Base-by-base conservation (phyloP, 768 basidiomycete species). In the Termitomyces sp. region DNA sequence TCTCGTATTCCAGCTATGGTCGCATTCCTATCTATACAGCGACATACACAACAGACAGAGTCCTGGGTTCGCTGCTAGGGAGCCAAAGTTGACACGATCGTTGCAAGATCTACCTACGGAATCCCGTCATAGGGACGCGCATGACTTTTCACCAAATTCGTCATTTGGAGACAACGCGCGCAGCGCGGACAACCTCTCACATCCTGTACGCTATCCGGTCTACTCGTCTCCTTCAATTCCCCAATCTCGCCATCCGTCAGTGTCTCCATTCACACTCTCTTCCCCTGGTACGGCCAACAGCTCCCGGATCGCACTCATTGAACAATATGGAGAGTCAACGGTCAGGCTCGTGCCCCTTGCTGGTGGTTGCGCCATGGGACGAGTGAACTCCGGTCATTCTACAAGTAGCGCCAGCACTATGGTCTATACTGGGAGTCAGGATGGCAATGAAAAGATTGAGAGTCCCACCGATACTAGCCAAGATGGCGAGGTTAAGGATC, bases 1-100 rank as follows among this genome's bases (percentile, higher is more conserved):
- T 64, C 79, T 94, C 18, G 69, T 88, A 59, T 93, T 93, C 72
- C 92, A 92, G 68, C 74, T 91, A 3, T 88, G 78, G 74, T 91
- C 90, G 0, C 91, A 94, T 68, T 81, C 85, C 4, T 75, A 84
- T 61, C 76, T 94, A 16, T 94, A 90, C 61, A 72, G 71, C 58
- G 81, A 85, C 54, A 60, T 68, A 13, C 71, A 75, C 59, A 75
- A 72, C 50, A 71, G 73, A 54, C 78, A 78, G 60, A 82, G 79
- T 56, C 65, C 69, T 40, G 72, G 64, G 16, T 72, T 79, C 22
- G 74, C 68, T 53, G 61, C 62, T 54, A 60, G 33, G 43, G 49
- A 52, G 30, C 10, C 30, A 28, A 55, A 57, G 22, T 22, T 20
- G 36, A 24, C 52, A 14, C 33, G 45, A 42, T 47, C 45, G 14